Base-by-base conservation (phyloP, 805 yeast species). In the Limtongia smithiae region DNA sequence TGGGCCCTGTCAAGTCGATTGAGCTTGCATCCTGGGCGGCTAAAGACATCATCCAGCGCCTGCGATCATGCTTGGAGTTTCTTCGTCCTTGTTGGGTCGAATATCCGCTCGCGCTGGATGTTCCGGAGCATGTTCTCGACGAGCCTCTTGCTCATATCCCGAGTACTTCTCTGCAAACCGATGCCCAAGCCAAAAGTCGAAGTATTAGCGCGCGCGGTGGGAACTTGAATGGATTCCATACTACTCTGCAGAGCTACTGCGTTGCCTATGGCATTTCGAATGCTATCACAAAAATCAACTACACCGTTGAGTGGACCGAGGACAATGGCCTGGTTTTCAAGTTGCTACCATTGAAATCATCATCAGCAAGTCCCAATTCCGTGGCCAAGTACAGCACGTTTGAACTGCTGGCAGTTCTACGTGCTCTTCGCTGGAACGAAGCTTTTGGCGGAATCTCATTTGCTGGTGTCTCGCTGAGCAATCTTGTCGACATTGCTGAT, bases 21-120 rank as follows among this genome's bases (percentile, higher is more conserved):
- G 55, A 59, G 43, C 45, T 59, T 7, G 62, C 62, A 7, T 59
- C 62, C 5, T 54, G 50, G 25, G 59, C 58, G 15, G 62, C 62
- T 4, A 38, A 49, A 25, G 53, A 56, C n/a, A 50, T 51, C 33
- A 50, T 57, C 33, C 56, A 55, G 34, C 36, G 46, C 4, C 36
- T 57, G 11, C 47, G 62, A 12, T 37, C 57, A 3, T 44, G 41
- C 21, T 24, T 46, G 21, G 55, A 51, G 33, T 45, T 44, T 28
- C 48, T 59, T 14, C 52, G 62, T 12, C 62, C 62, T 6, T 56
- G 62, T 37, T 59, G 62, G 61, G 22, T 40, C 4, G 58, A 59
- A 17, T 50, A 50, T 22, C 62, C 62, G 9, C 41, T 59, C 17
- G 47, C 52, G 3, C 46, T 59, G 44, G 60, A 59, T 30, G 49